Evolutionary conservation across 139 green algal genomes (phyloP), one percentile per base, ranked within the genome.

Genomic region (Chlorella sp.): DNA sequence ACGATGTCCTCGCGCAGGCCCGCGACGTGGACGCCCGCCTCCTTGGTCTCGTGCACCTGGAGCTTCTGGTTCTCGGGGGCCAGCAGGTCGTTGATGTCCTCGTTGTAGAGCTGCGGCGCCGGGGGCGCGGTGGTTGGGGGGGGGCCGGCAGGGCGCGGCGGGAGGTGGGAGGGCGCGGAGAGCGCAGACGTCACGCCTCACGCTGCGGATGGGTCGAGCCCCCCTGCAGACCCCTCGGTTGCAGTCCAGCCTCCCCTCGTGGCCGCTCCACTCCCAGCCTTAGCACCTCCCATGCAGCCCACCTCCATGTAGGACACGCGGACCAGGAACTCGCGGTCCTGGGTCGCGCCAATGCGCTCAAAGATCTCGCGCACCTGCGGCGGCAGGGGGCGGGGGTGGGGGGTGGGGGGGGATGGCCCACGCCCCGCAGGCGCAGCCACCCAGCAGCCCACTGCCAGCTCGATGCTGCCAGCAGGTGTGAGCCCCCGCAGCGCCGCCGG

Each of bases 241-340:
- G n/a, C n/a, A n/a, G n/a, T n/a, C n/a, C n/a, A n/a, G n/a, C n/a
- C n/a, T n/a, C n/a, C n/a, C n/a, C 11, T 14, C n/a, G 11, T 15
- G 7, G 11, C 29, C 29, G 25, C 23, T 36, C 43, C 31, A 66
- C 8, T 17, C 8, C 17, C 21, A 79, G 17, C 31, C 41, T 38
- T 35, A 40, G 31, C 33, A 42, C 11, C 40, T 21, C 2, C 27
- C 29, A 15, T 41, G 19, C 2, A 9, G 0, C 87, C 2, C 86
- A 97, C 91, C 90, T 99, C 96, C 86, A 99, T 95, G 81, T 99
- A 98, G 0, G 95, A 99, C 5, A 98, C 92, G 25, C 95, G 91
- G 40, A 98, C 76, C 42, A 98, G 85, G 82, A 95, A 99, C 74
- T 98, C 92, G 15, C 95, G 82, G 58, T 92, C 80, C 45, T 88